Conservation (phyloP, 2,329 filamentous ascomycete species). For the Aspergillus flavus region DNA sequence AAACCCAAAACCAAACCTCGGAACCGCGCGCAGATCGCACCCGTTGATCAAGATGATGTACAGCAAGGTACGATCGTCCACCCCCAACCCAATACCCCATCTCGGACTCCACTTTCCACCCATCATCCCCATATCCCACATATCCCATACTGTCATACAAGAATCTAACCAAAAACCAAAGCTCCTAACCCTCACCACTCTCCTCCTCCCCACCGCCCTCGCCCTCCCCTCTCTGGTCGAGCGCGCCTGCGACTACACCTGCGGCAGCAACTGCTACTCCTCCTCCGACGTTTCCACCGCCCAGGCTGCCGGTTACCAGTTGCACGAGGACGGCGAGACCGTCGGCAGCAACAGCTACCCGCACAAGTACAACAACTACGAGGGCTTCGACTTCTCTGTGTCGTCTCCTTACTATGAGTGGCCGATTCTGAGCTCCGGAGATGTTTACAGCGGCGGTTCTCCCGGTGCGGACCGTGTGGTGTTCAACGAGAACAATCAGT, state of each 20-base stretch:
- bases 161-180: background rate
- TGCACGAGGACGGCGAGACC: constrained; percentile 46
- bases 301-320: constrained; percentile 54
- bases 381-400: constrained; percentile 63
- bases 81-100: background rate
- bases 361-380: constrained; percentile 63
- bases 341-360: constrained; percentile 53
- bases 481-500: constrained; percentile 59
- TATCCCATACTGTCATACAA: background rate
- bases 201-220: constrained; percentile 27
- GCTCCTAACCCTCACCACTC: constrained; percentile 9
- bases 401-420: constrained; percentile 65
- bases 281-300: constrained; percentile 54
- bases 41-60: constrained; percentile 26
- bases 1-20: background rate
- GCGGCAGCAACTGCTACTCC: constrained; percentile 58
- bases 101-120: background rate
- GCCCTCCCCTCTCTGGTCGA: constrained; percentile 36
- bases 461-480: constrained; percentile 70
- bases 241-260: constrained; percentile 52
- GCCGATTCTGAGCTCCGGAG: constrained; percentile 55
- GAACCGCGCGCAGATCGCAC: background rate
- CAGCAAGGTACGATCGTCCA: constrained; percentile 21
- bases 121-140: too few relatives aligned
- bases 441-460: constrained; percentile 59